phyloP scores from a whole-genome alignment of 2,329 filamentous ascomycete species.

The Chrysoporthe deuterocubensis region DNA sequence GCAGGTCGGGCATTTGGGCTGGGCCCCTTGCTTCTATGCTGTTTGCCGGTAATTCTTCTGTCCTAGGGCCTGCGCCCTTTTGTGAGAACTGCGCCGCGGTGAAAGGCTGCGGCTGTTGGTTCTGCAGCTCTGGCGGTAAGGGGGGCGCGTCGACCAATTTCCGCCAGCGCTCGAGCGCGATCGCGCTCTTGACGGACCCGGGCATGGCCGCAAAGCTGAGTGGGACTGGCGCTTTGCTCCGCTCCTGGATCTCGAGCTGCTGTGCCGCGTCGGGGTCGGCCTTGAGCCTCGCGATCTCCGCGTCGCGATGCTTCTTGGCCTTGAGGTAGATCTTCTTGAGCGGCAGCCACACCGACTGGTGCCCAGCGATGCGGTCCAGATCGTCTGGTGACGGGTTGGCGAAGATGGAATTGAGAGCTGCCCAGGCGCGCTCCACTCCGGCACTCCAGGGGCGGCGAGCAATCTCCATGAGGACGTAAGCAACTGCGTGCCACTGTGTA shows the following conservation, averaged over 20 bases:
- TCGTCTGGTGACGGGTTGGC: constrained; percentile 43
- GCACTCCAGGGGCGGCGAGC: constrained; percentile 48
- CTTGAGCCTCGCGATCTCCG: constrained; percentile 54
- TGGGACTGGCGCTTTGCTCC: constrained; percentile 44
- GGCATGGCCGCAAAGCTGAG: constrained; percentile 53
- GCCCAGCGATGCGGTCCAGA: constrained; percentile 48
- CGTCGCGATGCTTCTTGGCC: constrained; percentile 54
- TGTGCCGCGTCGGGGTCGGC: constrained; percentile 53
- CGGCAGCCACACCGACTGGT: constrained; percentile 56
- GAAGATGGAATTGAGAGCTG: constrained; percentile 37
- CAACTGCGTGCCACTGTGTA: constrained; percentile 62
- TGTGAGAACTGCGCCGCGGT: background rate
- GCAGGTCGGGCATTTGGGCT: constrained; percentile 19
- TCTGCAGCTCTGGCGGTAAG: constrained; percentile 26
- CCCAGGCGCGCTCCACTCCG: constrained; percentile 37
- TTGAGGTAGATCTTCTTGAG: constrained; percentile 58
- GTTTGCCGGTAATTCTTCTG: constrained; percentile 5
- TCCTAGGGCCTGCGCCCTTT: background rate
- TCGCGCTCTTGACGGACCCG: constrained; percentile 48
- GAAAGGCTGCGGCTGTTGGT: background rate
- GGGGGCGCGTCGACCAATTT: constrained; percentile 45
- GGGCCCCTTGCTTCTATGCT: constrained; percentile 22
- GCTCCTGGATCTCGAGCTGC: constrained; percentile 54
- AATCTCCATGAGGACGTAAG: constrained; percentile 58
- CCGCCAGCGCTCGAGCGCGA: constrained; percentile 58